These are phyloP conservation scores for peach (Prunus persica) DNA, from an alignment of 306 rosid species.

Conservation along the genomic window Prunus_persica_NCBIv2 NC_034009.1:41865501-41866000, in stretches of 20 bases:
- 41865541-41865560: neutral
- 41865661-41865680: neutral
- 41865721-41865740: neutral
- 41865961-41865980: neutral
- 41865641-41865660: neutral
- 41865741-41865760: neutral
- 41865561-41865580: neutral
- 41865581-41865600: neutral
- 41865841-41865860: neutral
- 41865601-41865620: neutral
- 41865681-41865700: neutral
- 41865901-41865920: no score
- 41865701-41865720: neutral
- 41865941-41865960: slow-evolving; percentile 1
- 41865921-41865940: neutral
- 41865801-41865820: neutral
- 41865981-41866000: no score
- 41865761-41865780: neutral
- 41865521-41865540: neutral
- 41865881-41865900: neutral
- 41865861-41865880: neutral
- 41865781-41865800: neutral
- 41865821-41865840: slow-evolving; percentile 1
- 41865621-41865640: neutral
- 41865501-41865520: neutral